Percentiles rank a stretch among this genome's conserved stretches.
These are phyloP conservation scores for Salvia rosmarinus DNA, from an alignment of 257 asterid genomes.

Conservation along the genomic window DNA sequence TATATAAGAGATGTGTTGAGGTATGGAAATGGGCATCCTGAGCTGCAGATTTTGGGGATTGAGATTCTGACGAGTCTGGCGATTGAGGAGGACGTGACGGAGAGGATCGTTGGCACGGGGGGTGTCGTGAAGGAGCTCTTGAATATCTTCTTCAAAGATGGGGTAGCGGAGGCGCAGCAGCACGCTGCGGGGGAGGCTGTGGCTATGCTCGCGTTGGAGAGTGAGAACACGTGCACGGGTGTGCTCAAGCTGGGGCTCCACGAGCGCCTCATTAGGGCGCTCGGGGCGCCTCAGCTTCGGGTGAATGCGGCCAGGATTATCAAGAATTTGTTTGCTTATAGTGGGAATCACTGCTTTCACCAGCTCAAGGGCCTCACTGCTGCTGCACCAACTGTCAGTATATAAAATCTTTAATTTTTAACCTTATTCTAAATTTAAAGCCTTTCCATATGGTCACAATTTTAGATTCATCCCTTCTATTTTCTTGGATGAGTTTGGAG, in stretches of 20 bases:
- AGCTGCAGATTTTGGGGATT: conserved; percentile 67
- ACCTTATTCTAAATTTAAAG: too few species aligned
- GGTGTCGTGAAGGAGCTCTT: conserved; percentile 72
- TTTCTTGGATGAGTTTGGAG: too few species aligned
- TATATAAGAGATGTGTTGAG: conserved; percentile 69
- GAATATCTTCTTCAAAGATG: conserved; percentile 60
- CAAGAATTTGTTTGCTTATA: conserved; percentile 69
- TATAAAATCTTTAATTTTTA: too few species aligned
- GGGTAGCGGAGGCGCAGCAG: conserved; percentile 32
- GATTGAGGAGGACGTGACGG: conserved; percentile 79
- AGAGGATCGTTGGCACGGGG: conserved; percentile 81
- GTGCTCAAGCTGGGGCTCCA: conserved; percentile 54
- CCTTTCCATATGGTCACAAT: too few species aligned
- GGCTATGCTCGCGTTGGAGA: conserved; percentile 74
- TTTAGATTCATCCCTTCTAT: too few species aligned
- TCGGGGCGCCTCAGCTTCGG: conserved; percentile 60
- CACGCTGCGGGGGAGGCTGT: conserved; percentile 89
- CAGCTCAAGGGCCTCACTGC: conserved; percentile 49
- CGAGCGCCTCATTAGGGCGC: conserved; percentile 53
- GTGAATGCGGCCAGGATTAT: conserved; percentile 69
- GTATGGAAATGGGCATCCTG: conserved; percentile 71
- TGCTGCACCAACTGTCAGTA: conserved; percentile 75
- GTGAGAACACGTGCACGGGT: conserved; percentile 53
- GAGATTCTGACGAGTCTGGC: conserved; percentile 72
- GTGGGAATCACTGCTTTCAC: conserved; percentile 60